Conservation (phyloP, 352 stramenopile genomes). For the Phytophthora litchii region DNA sequence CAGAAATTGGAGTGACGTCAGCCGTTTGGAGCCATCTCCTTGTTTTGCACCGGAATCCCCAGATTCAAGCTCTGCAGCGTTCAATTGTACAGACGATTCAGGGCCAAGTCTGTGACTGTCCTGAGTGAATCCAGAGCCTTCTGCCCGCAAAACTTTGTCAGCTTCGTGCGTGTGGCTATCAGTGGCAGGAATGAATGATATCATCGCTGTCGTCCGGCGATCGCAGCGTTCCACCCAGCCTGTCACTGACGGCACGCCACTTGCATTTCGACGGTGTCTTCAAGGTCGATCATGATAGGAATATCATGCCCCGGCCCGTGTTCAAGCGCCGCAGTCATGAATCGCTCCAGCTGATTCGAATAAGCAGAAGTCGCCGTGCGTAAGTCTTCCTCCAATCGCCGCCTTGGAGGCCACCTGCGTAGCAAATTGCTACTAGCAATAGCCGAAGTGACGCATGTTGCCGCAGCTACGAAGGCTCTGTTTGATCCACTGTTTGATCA, state of each 20-base stretch:
- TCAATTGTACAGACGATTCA: constrained; percentile 1
- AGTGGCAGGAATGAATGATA: constrained; percentile 1
- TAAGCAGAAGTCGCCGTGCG: background rate
- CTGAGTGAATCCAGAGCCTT: too few relatives aligned
- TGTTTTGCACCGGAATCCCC: constrained; percentile 24
- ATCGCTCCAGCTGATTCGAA: constrained; percentile 16
- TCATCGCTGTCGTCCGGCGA: background rate
- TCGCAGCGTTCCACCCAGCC: constrained; percentile 1
- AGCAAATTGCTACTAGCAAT: background rate
- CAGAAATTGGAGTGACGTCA: background rate
- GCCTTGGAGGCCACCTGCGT: background rate
- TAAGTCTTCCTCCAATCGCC: constrained; percentile 21
- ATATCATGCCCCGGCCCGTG: constrained; percentile 18
- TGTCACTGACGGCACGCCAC: constrained; percentile 16
- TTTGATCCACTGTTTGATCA: too few relatives aligned
- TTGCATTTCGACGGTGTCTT: constrained; percentile 23
- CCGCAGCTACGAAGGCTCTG: background rate
- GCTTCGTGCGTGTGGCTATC: background rate
- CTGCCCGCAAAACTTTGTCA: background rate
- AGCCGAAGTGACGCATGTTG: background rate
- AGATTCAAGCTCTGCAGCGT: constrained; percentile 25
- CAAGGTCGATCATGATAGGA: constrained; percentile 16
- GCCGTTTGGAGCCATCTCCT: constrained; percentile 25
- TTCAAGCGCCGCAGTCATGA: constrained; percentile 11
- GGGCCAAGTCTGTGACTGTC: background rate